Conservation (phyloP, 1,284 basidiomycete species). For the Phylloboletellus chloephorus region DNA sequence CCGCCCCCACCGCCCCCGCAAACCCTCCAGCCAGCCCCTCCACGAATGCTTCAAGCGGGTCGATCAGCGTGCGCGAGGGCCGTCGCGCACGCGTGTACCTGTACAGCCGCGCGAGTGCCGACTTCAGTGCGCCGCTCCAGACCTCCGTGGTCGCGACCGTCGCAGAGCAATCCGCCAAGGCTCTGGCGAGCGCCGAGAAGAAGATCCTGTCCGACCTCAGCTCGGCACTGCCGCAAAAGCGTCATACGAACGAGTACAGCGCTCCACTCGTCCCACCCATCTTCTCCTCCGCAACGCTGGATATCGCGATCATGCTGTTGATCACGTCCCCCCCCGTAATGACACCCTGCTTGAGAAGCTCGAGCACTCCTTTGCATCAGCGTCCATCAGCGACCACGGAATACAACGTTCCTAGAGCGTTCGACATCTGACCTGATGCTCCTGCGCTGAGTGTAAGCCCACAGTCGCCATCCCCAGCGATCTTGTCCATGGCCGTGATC, state of each 20-base stretch:
- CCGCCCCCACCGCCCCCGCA: slow-evolving; percentile 55
- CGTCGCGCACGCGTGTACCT: slow-evolving; percentile 86
- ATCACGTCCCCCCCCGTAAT: slow-evolving; percentile 53
- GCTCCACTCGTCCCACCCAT: slow-evolving; percentile 96
- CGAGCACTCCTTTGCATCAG: slow-evolving; percentile 41
- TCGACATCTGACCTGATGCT: slow-evolving; percentile 41
- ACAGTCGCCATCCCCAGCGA: slow-evolving; percentile 72
- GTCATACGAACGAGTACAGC: slow-evolving; percentile 69
- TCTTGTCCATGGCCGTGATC: slow-evolving; percentile 84
- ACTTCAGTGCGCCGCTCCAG: slow-evolving; percentile 60
- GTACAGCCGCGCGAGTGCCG: slow-evolving; percentile 71
- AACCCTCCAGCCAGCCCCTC: slow-evolving; percentile 40
- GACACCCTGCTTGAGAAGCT: slow-evolving; percentile 21
- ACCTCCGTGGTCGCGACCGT: slow-evolving; percentile 42
- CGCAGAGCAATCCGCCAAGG: slow-evolving; percentile 45
- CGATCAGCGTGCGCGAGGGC: slow-evolving; percentile 86
- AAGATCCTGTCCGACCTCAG: slow-evolving; percentile 60
- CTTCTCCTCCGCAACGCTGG: slow-evolving; percentile 71
- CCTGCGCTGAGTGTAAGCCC: slow-evolving; percentile 81
- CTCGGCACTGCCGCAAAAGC: not conserved
- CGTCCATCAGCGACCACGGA: not conserved
- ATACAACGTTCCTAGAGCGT: slow-evolving; percentile 26
- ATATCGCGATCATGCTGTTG: slow-evolving; percentile 59
- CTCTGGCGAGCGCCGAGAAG: slow-evolving; percentile 80
- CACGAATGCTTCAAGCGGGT: slow-evolving; percentile 85